Conservation (phyloP, 352 stramenopile genomes). For the Thalassiosira hispida region DNA sequence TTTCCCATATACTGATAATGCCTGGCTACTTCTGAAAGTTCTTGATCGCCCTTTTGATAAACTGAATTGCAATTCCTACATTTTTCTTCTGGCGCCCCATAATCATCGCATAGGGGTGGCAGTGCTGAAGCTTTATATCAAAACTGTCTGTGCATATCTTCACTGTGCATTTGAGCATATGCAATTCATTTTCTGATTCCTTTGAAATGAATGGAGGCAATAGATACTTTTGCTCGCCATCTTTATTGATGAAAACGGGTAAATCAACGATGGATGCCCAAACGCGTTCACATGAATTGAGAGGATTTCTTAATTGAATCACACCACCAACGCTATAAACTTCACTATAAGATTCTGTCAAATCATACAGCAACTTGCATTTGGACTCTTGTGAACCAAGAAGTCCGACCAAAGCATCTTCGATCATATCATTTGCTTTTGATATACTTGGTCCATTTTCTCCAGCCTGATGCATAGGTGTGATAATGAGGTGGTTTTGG, state of each 20-base stretch:
- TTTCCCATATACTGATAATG: too few species aligned
- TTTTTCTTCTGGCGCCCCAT: conserved; percentile 9
- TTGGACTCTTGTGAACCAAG: conserved; percentile 7
- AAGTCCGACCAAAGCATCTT: conserved; percentile 7
- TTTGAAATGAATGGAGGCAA: conserved; percentile 9
- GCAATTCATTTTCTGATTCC: not conserved
- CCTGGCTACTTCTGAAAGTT: too few species aligned
- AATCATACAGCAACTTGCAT: conserved; percentile 10
- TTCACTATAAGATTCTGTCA: conserved; percentile 20
- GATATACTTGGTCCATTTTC: not conserved
- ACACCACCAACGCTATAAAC: not conserved
- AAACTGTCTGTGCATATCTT: conserved; percentile 19
- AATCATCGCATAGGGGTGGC: conserved; percentile 21
- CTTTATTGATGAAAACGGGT: conserved; percentile 2
- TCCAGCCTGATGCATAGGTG: not conserved
- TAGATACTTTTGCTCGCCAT: not conserved
- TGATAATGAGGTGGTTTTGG: not conserved
- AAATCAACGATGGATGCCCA: conserved; percentile 6
- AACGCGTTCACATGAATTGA: conserved; percentile 10
- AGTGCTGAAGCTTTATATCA: not conserved
- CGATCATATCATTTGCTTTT: conserved; percentile 9
- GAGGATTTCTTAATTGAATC: conserved; percentile 11
- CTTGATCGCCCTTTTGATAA: conserved; percentile 1
- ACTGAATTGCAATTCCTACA: conserved; percentile 3
- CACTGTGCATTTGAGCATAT: conserved; percentile 10